A percentile compares a stretch with the other conserved stretches of the same genome.
Evolutionary conservation across 2,329 filamentous ascomycete genomes (phyloP).

Genomic region (Fusarium piperis): DNA sequence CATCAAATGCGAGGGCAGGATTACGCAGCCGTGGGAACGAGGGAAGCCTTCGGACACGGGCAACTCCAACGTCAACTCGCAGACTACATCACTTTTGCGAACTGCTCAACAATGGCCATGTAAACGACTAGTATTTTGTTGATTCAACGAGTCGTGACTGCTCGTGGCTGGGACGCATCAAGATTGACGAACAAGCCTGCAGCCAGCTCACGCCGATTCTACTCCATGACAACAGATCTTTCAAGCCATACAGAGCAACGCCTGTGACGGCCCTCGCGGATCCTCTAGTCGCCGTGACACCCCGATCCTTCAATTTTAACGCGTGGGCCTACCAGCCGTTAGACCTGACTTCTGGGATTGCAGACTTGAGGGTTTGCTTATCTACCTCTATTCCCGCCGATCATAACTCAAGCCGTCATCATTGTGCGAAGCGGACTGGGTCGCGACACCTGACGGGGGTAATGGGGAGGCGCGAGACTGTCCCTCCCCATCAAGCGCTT

Average conservation of each 20-base stretch:
- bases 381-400: constrained; percentile 45
- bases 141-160: constrained; percentile 36
- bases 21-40: not conserved
- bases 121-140: constrained; percentile 43
- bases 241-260: constrained; percentile 24
- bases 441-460: constrained; percentile 62
- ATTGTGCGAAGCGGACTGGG: constrained; percentile 76
- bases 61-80: not conserved
- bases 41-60: not conserved
- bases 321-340: constrained; percentile 38
- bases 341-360: constrained; percentile 32
- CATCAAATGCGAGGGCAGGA: not conserved
- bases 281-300: constrained; percentile 37
- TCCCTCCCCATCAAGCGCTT: constrained; percentile 59
- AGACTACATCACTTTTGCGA: constrained; percentile 3
- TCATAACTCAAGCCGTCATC: constrained; percentile 68
- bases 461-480: constrained; percentile 55
- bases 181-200: constrained; percentile 26
- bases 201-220: constrained; percentile 37
- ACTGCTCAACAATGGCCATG: constrained; percentile 13
- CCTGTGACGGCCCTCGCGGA: constrained; percentile 31
- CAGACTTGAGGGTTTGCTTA: not conserved
- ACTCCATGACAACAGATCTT: constrained; percentile 37
- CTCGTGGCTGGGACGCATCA: constrained; percentile 26
- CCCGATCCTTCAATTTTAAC: constrained; percentile 40